Percentiles rank a stretch among this genome's conserved stretches.
Evolutionary conservation across 2,329 filamentous ascomycete species (phyloP).

Genomic region (Stachybotrys elegans): DNA sequence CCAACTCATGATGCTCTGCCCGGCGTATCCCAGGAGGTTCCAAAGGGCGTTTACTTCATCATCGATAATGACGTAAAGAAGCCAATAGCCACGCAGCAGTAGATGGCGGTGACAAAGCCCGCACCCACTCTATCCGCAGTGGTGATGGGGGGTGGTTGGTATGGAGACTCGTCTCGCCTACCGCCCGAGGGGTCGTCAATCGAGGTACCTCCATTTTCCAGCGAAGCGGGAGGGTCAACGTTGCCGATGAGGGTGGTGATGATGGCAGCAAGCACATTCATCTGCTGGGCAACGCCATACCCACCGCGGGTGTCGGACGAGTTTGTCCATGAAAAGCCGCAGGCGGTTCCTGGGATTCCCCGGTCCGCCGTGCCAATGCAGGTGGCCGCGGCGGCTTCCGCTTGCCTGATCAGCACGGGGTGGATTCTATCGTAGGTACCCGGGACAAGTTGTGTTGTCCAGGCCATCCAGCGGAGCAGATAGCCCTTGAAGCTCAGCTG

Average conservation of each 20-base stretch:
- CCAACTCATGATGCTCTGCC: too few species aligned
- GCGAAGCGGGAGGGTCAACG: constrained; percentile 48
- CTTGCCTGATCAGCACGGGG: constrained; percentile 46
- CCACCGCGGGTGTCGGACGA: constrained; percentile 50
- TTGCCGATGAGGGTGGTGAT: constrained; percentile 53
- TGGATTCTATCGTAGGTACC: constrained; percentile 44
- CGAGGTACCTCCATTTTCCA: constrained; percentile 54
- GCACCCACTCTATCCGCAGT: constrained; percentile 49
- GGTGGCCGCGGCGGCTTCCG: constrained; percentile 43
- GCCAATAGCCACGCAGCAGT: constrained; percentile 43
- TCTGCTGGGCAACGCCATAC: constrained; percentile 63
- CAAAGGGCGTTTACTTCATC: too few species aligned
- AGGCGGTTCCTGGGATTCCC: constrained; percentile 54
- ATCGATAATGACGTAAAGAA: constrained; percentile 16
- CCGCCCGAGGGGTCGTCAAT: constrained; percentile 45
- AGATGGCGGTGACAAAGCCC: constrained; percentile 47
- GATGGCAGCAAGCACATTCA: constrained; percentile 60
- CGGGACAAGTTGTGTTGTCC: constrained; percentile 51
- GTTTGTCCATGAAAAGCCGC: constrained; percentile 60
- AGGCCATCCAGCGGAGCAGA: constrained; percentile 60
- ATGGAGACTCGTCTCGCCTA: constrained; percentile 20
- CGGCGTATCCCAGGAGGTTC: too few species aligned
- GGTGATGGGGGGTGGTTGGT: constrained; percentile 33
- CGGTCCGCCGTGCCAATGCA: constrained; percentile 44
- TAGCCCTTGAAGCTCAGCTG: constrained; percentile 75